A percentile compares a stretch with the other conserved stretches of the same genome.
These are phyloP conservation scores for Fraxinus nigra DNA, from an alignment of 305 asterid genomes.

Conservation along the genomic window DNA sequence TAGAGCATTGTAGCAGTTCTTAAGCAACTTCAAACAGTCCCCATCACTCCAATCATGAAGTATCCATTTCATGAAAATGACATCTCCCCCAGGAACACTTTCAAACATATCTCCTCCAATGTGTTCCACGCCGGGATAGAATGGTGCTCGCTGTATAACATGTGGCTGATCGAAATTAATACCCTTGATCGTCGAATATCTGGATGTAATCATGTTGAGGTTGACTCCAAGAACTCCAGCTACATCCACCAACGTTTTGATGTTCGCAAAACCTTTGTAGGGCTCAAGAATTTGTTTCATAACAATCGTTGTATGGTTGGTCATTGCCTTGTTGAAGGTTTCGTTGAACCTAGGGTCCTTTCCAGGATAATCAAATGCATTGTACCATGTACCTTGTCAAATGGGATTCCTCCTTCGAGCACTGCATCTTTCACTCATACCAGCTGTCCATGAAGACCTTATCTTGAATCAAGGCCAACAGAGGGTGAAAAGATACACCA, in stretches of 20 bases:
- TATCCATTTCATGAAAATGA: conserved; percentile 18
- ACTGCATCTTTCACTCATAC: neutral
- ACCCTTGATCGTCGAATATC: conserved; percentile 21
- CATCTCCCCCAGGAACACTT: conserved; percentile 16
- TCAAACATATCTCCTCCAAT: conserved; percentile 20
- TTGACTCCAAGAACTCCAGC: conserved; percentile 30
- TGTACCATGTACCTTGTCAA: conserved; percentile 11
- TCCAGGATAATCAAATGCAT: neutral
- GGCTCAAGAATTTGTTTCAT: conserved; percentile 13
- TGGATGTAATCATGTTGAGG: conserved; percentile 22
- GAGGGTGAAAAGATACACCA: conserved; percentile 25
- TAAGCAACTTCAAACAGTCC: conserved; percentile 22
- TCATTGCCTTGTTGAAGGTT: conserved; percentile 26
- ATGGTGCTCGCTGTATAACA: conserved; percentile 22
- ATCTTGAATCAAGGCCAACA: neutral
- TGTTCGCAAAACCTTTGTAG: conserved; percentile 27
- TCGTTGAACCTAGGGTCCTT: neutral
- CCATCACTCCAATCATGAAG: conserved; percentile 35
- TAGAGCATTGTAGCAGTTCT: conserved; percentile 24
- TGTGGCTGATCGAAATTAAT: conserved; percentile 23
- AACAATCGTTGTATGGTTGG: neutral
- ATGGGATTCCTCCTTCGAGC: conserved; percentile 26
- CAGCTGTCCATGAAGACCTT: neutral
- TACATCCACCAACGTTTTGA: conserved; percentile 25
- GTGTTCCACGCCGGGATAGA: conserved; percentile 14